phyloP scores from a whole-genome alignment of 2,329 filamentous ascomycete species.

The Colletotrichum australisinense region DNA sequence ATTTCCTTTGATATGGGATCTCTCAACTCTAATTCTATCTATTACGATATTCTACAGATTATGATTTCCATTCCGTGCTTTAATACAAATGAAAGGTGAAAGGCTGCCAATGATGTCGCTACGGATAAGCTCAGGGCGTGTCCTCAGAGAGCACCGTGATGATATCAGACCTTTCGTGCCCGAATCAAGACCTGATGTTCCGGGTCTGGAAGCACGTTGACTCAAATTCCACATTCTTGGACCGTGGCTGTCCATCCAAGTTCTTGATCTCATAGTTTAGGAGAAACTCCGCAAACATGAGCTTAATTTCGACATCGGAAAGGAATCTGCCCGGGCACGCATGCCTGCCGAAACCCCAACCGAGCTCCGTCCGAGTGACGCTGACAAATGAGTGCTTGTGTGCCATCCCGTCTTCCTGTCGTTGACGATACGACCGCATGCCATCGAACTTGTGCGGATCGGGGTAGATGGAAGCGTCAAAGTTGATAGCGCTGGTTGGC shows the following conservation, averaged over 20 bases:
- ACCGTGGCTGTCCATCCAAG: slow-evolving; percentile 15
- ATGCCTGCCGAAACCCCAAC: slow-evolving; percentile 35
- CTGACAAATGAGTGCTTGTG: slow-evolving; percentile 52
- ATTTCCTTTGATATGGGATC: no score
- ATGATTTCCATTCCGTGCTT: no score
- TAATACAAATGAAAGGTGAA: no score
- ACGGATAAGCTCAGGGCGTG: no score
- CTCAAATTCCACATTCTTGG: slow-evolving; percentile 2
- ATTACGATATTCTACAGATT: no score
- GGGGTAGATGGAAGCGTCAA: slow-evolving; percentile 49
- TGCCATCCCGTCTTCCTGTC: slow-evolving; percentile 40
- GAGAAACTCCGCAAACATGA: slow-evolving; percentile 31
- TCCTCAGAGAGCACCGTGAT: neutral
- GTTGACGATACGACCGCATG: slow-evolving; percentile 57
- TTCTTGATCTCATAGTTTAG: slow-evolving; percentile 31
- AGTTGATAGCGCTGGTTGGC: slow-evolving; percentile 48
- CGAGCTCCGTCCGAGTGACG: slow-evolving; percentile 39
- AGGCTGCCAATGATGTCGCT: no score
- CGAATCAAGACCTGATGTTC: neutral
- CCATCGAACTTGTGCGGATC: slow-evolving; percentile 58
- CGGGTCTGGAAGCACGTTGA: slow-evolving; percentile 1
- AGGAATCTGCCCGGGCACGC: slow-evolving; percentile 31
- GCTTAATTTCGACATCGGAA: slow-evolving; percentile 33
- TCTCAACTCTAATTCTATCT: no score
- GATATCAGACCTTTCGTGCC: slow-evolving; percentile 36